These are phyloP conservation scores for Ustilago vetiveriae DNA, from an alignment of 1,284 basidiomycete genomes.

Conservation along the genomic window DNA sequence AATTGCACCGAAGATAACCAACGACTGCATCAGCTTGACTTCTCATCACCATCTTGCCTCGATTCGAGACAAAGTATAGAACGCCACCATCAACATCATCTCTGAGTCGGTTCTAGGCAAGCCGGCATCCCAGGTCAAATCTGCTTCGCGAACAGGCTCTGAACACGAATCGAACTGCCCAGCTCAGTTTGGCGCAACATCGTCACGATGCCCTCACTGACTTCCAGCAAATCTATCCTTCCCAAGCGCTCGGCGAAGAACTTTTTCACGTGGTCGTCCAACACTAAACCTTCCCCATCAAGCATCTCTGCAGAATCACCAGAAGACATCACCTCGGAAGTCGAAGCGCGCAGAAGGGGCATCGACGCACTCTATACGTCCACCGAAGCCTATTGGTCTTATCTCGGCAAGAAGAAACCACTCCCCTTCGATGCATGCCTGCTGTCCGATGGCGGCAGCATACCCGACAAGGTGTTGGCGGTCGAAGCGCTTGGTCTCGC, in stretches of 20 bases:
- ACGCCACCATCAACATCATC: too few species aligned
- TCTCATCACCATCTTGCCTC: too few species aligned
- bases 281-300: constrained; percentile 13
- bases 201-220: constrained; percentile 19
- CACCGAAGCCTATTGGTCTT: constrained; percentile 49
- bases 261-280: too few species aligned
- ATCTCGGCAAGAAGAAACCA: constrained; percentile 46
- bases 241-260: constrained; percentile 32
- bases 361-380: constrained; percentile 37
- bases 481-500: constrained; percentile 48
- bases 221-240: constrained; percentile 10
- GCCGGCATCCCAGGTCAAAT: too few species aligned
- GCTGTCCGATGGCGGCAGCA: neutral
- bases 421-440: constrained; percentile 35
- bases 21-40: too few species aligned
- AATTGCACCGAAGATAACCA: too few species aligned
- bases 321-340: constrained; percentile 35
- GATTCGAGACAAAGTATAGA: too few species aligned
- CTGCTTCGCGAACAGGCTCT: too few species aligned
- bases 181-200: too few species aligned
- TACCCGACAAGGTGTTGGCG: constrained; percentile 34
- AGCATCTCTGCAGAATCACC: constrained; percentile 8
- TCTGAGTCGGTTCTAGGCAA: too few species aligned
- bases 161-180: too few species aligned
- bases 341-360: constrained; percentile 39